These are phyloP conservation scores for Penicillium macrosclerotiorum DNA, from an alignment of 495 filamentous ascomycete genomes.

Conservation along the genomic window DNA sequence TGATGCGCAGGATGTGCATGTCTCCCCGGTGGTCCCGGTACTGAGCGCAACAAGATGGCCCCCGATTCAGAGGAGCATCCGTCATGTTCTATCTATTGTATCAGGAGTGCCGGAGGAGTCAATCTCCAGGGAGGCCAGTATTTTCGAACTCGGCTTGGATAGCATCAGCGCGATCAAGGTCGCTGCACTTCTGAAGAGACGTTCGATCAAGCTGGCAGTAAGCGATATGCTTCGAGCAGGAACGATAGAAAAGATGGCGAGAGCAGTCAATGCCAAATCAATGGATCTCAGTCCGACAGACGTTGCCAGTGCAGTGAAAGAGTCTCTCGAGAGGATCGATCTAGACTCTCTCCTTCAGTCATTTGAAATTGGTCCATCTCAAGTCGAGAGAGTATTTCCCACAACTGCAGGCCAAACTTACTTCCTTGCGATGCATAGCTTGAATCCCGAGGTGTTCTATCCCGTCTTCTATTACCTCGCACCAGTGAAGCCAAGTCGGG, in stretches of 20 bases:
- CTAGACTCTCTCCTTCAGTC: conserved; percentile 13
- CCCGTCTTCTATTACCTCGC: conserved; percentile 27
- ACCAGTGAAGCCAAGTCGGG: conserved; percentile 10
- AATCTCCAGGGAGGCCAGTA: conserved; percentile 62
- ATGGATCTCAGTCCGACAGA: conserved; percentile 8
- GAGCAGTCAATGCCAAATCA: conserved; percentile 9
- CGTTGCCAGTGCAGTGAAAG: conserved; percentile 12
- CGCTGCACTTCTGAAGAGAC: conserved; percentile 31
- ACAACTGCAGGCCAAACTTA: conserved; percentile 33
- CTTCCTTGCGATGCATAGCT: conserved; percentile 31
- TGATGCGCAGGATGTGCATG: too few relatives aligned
- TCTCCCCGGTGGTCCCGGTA: too few relatives aligned
- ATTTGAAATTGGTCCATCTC: conserved; percentile 16
- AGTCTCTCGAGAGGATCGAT: conserved; percentile 19
- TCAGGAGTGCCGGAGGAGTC: conserved; percentile 57
- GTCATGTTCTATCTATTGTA: conserved; percentile 60
- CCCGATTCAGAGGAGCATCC: conserved; percentile 48
- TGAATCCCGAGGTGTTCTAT: conserved; percentile 32
- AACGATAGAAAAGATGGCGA: conserved; percentile 32
- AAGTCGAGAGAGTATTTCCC: conserved; percentile 20
- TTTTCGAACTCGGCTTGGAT: conserved; percentile 86
- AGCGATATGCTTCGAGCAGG: conserved; percentile 37
- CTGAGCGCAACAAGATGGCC: conserved; percentile 19
- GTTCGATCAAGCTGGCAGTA: conserved; percentile 27
- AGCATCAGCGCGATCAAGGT: conserved; percentile 79